Base-by-base conservation (phyloP, 305 asterid genomes). In the Solanum hybrid region DNA sequence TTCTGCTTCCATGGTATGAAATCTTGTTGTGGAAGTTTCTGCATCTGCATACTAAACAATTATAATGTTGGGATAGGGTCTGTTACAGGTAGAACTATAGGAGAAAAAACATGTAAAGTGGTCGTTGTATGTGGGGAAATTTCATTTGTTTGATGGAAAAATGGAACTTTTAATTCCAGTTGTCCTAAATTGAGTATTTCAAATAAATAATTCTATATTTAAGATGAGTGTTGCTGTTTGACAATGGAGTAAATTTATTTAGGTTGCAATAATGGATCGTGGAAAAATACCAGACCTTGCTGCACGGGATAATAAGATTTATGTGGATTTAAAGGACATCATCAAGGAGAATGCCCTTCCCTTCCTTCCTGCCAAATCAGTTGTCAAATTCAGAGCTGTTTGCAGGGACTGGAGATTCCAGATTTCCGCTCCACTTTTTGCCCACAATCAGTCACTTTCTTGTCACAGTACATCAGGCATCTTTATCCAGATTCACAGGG, bases 351-450 rank as follows among this genome's bases (percentile, higher is more conserved):
- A 92, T 69, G 93, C 91, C 73, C 94, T 94, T 73, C 91, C 85
- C 31, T 94, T 89, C 87, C 93, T 94, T 89, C 96, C 96, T 34
- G 95, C 95, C 81, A 94, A 93, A 91, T 92, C 95, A 20, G 93
- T 93, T 71, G 60, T 73, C 91, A 92, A 94, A 90, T 92, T 90
- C 90, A 89, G 69, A 51, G 27, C 91, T 88, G 95, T 94, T 88
- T 94, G 95, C 85, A 90, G 92, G 87, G 95, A 92, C 84, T 94
- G 96, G 96, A 93, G 91, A 88, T 91, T 86, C 80, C 94, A 92
- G 90, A 91, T 94, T 79, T 90, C 93, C 38, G 76, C 89, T 36
- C 96, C 94, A 7, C 92, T 93, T 90, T 94, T 94, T 40, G 95
- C 92, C 82, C 95, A 94, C 90, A 93, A 56, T 29, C 95, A 92